phyloP scores from a whole-genome alignment of 2,329 filamentous ascomycete genomes.

The Epicoccum sorghinum region DNA sequence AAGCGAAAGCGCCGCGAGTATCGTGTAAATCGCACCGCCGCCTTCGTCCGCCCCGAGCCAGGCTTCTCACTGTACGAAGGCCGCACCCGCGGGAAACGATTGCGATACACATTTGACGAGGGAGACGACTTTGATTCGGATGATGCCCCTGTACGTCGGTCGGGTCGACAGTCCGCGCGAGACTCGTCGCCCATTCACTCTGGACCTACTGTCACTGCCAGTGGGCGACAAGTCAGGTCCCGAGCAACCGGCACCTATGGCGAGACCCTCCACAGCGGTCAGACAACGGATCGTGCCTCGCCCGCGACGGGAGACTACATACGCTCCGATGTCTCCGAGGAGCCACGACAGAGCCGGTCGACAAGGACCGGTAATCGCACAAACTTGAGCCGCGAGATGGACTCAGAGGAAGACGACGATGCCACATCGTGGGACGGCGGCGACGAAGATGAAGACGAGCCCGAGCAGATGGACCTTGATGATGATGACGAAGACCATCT shows the following conservation, averaged over 20 bases:
- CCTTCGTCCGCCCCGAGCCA: conserved; percentile 84
- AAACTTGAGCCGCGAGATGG: conserved; percentile 47
- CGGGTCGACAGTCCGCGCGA: conserved; percentile 71
- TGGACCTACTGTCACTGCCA: conserved; percentile 75
- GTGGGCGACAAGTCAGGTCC: conserved; percentile 81
- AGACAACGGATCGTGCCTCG: conserved; percentile 50
- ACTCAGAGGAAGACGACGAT: conserved; percentile 71
- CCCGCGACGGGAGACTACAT: conserved; percentile 52
- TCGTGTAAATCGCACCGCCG: conserved; percentile 80
- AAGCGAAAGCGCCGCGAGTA: conserved; percentile 95
- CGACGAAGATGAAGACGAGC: conserved; percentile 61
- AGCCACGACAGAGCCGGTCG: conserved; percentile 54
- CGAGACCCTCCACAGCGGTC: conserved; percentile 64
- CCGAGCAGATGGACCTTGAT: conserved; percentile 68
- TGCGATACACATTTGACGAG: conserved; percentile 95
- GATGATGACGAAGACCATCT: conserved; percentile 64
- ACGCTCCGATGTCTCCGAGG: conserved; percentile 54
- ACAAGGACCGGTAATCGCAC: conserved; percentile 43
- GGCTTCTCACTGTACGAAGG: conserved; percentile 96
- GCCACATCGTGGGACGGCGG: conserved; percentile 70
- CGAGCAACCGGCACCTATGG: conserved; percentile 67
- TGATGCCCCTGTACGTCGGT: conserved; percentile 68
- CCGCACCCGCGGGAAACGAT: conserved; percentile 91
- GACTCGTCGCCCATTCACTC: conserved; percentile 73
- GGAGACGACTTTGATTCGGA: conserved; percentile 80